A percentile compares a stretch with the other conserved stretches of the same genome.
Evolutionary conservation across 768 basidiomycete genomes (phyloP).

Genomic region (Pleurotus citrinopileatus): DNA sequence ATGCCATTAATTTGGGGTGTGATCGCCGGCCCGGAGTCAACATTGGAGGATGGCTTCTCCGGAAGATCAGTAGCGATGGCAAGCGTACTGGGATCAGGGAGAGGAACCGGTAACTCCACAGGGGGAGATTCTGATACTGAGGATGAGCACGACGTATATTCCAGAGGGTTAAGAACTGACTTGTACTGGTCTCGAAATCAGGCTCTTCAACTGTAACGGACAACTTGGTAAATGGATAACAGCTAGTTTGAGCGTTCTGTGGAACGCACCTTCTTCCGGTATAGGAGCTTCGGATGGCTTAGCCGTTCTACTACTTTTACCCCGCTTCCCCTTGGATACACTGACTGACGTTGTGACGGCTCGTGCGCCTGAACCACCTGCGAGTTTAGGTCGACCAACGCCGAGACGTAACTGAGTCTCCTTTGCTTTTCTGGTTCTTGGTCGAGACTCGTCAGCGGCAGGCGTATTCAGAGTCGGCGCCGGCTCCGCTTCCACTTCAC

Average conservation of each 20-base stretch:
- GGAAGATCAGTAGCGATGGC: not conserved
- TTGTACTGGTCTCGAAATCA: too few species aligned
- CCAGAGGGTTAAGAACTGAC: too few species aligned
- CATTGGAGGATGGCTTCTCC: constrained; percentile 4
- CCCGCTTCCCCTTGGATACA: constrained; percentile 45
- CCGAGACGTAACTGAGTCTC: constrained; percentile 69
- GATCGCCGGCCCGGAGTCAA: too few species aligned
- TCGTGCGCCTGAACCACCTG: constrained; percentile 67
- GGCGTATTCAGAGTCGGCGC: constrained; percentile 13
- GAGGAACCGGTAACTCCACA: not conserved
- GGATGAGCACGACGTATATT: too few species aligned
- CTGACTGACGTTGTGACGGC: constrained; percentile 58
- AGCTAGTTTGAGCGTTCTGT: not conserved
- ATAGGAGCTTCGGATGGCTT: constrained; percentile 58
- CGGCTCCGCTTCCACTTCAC: constrained; percentile 21
- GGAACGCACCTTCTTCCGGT: constrained; percentile 45
- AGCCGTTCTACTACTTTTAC: constrained; percentile 46
- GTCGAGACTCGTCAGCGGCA: constrained; percentile 21
- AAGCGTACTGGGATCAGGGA: not conserved
- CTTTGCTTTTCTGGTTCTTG: constrained; percentile 66
- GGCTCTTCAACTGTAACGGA: not conserved
- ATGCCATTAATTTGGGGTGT: constrained; percentile 17
- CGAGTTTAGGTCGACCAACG: constrained; percentile 64
- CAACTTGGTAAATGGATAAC: not conserved
- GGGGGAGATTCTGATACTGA: too few species aligned